Evolutionary conservation across 306 rosid species (phyloP).

Genomic region (Ceratonia siliqua): DNA sequence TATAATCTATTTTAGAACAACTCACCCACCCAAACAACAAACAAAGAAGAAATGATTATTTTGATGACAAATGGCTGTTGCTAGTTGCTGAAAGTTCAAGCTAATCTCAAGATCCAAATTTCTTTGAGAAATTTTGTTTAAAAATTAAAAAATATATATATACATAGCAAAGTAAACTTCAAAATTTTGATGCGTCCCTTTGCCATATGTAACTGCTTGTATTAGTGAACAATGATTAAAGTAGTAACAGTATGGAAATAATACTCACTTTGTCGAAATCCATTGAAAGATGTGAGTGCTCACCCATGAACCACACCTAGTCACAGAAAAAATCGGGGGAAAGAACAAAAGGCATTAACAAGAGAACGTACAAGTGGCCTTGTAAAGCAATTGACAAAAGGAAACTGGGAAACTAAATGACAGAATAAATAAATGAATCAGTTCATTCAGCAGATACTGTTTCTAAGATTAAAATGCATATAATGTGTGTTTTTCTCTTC

Average conservation of each 20-base stretch:
- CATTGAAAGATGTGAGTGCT: slow-evolving; percentile 89
- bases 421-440: not conserved
- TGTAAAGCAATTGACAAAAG: slow-evolving; percentile 11
- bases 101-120: slow-evolving; percentile 15
- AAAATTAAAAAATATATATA: not conserved
- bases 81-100: slow-evolving; percentile 18
- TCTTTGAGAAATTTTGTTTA: slow-evolving; percentile 16
- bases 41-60: slow-evolving; percentile 34
- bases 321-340: slow-evolving; percentile 26
- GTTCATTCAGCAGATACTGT: not conserved
- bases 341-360: slow-evolving; percentile 25
- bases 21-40: slow-evolving; percentile 31
- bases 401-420: not conserved
- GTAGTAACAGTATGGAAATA: slow-evolving; percentile 25
- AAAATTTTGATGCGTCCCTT: not conserved
- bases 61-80: slow-evolving; percentile 3
- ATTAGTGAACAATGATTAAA: slow-evolving; percentile 25
- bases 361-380: slow-evolving; percentile 30
- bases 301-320: slow-evolving; percentile 91
- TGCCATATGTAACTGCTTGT: not conserved
- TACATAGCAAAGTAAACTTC: slow-evolving; percentile 19
- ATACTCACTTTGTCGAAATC: slow-evolving; percentile 79
- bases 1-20: slow-evolving; percentile 62
- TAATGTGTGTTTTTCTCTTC: not conserved
- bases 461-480: not conserved